Evolutionary conservation across 441 rosid species (phyloP).

Genomic region (Syzygium malaccense): DNA sequence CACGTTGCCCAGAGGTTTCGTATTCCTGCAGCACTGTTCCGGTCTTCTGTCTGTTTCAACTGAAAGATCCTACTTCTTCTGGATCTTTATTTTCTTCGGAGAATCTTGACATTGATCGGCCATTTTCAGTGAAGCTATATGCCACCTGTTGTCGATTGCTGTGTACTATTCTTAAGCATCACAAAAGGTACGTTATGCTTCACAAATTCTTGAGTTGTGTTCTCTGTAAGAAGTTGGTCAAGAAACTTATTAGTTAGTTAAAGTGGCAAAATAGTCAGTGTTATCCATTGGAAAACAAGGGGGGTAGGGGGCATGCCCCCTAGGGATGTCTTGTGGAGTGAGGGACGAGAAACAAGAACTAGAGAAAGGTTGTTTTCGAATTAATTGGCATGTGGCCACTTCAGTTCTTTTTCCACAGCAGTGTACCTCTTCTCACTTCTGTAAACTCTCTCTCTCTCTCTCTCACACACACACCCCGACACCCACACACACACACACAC

Average conservation of each 20-base stretch:
- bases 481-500: background rate
- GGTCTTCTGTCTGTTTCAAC: conserved; percentile 32
- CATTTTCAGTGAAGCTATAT: conserved; percentile 47
- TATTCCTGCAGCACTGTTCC: conserved; percentile 66
- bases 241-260: background rate
- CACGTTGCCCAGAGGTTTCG: conserved; percentile 68
- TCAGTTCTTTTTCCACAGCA: background rate
- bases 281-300: background rate
- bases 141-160: conserved; percentile 71
- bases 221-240: background rate
- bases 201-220: background rate
- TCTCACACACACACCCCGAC: no score
- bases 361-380: background rate
- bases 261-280: background rate
- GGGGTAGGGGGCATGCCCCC: background rate
- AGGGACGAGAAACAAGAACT: background rate
- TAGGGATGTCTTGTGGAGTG: background rate
- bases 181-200: conserved; percentile 43
- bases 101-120: conserved; percentile 34
- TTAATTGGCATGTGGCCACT: background rate
- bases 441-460: background rate
- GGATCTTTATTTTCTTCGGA: conserved; percentile 7
- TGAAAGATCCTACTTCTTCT: conserved; percentile 18
- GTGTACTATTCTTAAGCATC: conserved; percentile 73
- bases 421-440: background rate